Base-by-base conservation (phyloP, 2,329 filamentous ascomycete species). In the Lachnellula arida region DNA sequence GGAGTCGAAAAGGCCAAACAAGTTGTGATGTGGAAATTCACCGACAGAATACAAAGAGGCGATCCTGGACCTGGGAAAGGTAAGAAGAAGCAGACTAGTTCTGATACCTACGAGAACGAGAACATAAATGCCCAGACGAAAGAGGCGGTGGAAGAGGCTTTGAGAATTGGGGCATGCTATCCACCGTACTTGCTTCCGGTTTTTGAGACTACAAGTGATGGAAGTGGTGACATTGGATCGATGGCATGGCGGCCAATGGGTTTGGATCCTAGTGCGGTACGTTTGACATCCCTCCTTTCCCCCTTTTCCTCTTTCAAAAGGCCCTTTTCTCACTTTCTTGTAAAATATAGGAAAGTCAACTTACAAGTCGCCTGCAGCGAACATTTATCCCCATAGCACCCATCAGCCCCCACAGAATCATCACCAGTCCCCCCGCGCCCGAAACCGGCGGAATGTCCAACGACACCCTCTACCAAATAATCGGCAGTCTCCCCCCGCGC, bases 1-100 rank as follows among this genome's bases (percentile, higher is more conserved):
- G 39, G 32, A 11, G 53, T 55, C 23, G 39, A 42, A 5, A 52
- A 44, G 15, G 49, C 46, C 2, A 59, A 61, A 51, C 51, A 57
- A 37, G 51, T 55, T 5, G 19, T 56, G 15, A 51, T 61, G n/a
- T 57, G 54, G 56, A 58, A 58, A n/a, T 56, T 49, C n/a, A 49
- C 58, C 19, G 56, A 54, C 5, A 43, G 52, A 28, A 46, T 58
- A 46, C 37, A 50, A 17, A 48, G 40, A 17, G 34, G 37, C 14
- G 19, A 40, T n/a, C 5, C n/a, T n/a, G 17, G 17, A 22, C 22
- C 37, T 28, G 37, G 11, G 17, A 40, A 40, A n/a, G 6, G 15
- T 9, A 28, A 22, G n/a, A 46, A 25, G 12, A n/a, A 22, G 19
- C 19, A 44, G 42, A 5, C 4, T 22, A 11, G 12, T 22, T 14